Evolutionary conservation across 1,139 yeast species (phyloP), one percentile per base, ranked within the genome.

Genomic region (Saccharomyces hybrid): DNA sequence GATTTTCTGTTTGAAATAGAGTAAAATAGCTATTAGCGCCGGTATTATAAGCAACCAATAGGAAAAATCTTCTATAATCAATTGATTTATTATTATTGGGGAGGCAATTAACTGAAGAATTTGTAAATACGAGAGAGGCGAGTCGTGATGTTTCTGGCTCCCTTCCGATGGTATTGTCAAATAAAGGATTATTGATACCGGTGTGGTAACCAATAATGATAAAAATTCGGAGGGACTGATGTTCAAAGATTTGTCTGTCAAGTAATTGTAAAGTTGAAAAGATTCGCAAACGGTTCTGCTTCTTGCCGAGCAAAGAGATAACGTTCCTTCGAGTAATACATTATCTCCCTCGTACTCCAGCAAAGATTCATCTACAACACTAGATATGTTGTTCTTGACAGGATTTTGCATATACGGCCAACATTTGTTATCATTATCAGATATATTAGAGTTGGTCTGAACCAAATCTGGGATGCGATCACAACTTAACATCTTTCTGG

Each of bases 191-290:
- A 60, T 14, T 2, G 62, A 52, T 12, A 60, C 50, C 19, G 65
- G 65, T 9, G 64, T 59, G 1, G 62, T 60, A 28, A 61, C 50
- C 26, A 61, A 32, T 32, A 62, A 51, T 14, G 58, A 54, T 12
- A 55, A 42, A 48, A 57, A 57, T 49, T 62, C 65, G 11, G 55
- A 51, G 6, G 52, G 47, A 6, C 62, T 56, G n/a, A 57, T 50
- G 5, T 47, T 34, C 42, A 50, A 34, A 16, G 54, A 24, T 16
- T 47, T 34, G 46, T 57, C 57, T 8, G 48, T 42, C 32, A 58
- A 19, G 42, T 51, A 57, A 8, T 31, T 50, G 19, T 52, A 49
- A 8, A 53, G 49, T 27, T 47, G 57, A 19, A 54, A 52, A 32
- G 46, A 49, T 3, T 38, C n/a, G 6, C 44, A 16, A 16, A 16